phyloP scores from a whole-genome alignment of 2,329 filamentous ascomycete species.

The Lachnellula hyalina region DNA sequence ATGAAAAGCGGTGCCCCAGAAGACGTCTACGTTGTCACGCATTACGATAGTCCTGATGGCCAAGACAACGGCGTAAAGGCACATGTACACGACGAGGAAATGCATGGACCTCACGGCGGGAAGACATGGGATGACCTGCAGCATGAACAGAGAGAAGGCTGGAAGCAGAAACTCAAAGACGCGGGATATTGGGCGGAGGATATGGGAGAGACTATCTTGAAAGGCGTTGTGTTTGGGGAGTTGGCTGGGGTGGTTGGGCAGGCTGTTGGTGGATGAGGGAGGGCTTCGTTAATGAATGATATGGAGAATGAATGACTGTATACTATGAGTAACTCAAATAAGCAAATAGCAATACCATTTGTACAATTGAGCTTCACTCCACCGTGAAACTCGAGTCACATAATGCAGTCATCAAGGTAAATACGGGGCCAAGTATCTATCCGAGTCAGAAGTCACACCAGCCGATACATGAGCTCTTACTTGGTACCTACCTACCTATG shows the following conservation, averaged over 20 bases:
- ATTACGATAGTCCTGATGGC: not conserved
- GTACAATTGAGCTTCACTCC: not conserved
- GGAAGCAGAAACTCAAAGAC: conserved; percentile 28
- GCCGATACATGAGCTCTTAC: too few relatives aligned
- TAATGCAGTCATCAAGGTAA: not conserved
- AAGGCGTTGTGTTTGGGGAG: conserved; percentile 31
- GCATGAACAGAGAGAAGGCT: conserved; percentile 24
- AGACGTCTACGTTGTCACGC: conserved; percentile 9
- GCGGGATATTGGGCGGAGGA: conserved; percentile 32
- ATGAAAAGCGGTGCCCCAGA: conserved; percentile 9
- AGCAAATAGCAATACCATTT: not conserved
- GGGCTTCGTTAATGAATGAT: too few relatives aligned
- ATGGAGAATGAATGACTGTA: too few relatives aligned
- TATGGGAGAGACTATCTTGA: conserved; percentile 27
- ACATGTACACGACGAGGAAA: conserved; percentile 22
- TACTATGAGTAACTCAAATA: not conserved
- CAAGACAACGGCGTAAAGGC: conserved; percentile 13
- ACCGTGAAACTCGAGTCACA: not conserved
- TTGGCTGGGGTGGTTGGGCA: conserved; percentile 26
- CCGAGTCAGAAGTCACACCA: too few relatives aligned
- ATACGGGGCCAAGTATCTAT: too few relatives aligned
- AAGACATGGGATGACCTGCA: conserved; percentile 29
- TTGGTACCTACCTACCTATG: too few relatives aligned
- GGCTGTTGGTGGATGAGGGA: conserved; percentile 17
- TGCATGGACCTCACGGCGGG: conserved; percentile 18